Conservation (phyloP, 169 alveolate species). For the Plasmodium vinckei region DNA sequence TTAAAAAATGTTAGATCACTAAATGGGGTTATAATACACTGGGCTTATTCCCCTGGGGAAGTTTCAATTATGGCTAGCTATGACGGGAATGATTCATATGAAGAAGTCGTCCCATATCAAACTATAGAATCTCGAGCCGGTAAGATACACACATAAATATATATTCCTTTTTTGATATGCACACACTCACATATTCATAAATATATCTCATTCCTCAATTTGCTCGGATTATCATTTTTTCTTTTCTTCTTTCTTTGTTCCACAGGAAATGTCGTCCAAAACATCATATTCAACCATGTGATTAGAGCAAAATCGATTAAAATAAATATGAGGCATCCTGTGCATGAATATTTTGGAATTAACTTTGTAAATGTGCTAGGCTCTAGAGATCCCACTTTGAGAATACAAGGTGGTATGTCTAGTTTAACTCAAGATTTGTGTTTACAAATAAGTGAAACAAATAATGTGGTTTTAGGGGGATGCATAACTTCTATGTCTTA, state of each 20-base stretch:
- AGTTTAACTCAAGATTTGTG: conserved; percentile 83
- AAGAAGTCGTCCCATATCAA: conserved; percentile 84
- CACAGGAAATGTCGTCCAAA: conserved; percentile 81
- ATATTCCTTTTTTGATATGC: neutral
- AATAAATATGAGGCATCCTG: conserved; percentile 87
- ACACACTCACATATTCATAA: too few relatives aligned
- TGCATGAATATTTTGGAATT: conserved; percentile 89
- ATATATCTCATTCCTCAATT: neutral
- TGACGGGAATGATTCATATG: conserved; percentile 78
- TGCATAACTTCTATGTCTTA: conserved; percentile 84
- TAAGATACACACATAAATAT: neutral
- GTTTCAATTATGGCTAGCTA: conserved; percentile 80
- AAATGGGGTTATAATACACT: conserved; percentile 72
- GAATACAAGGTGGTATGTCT: conserved; percentile 92
- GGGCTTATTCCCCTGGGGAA: conserved; percentile 76
- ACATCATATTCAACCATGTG: conserved; percentile 81
- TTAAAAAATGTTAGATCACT: conserved; percentile 79
- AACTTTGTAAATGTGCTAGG: conserved; percentile 88
- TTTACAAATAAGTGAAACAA: conserved; percentile 84
- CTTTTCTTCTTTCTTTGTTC: neutral
- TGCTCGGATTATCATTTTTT: neutral
- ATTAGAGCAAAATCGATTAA: conserved; percentile 84
- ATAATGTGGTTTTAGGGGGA: conserved; percentile 84
- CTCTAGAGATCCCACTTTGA: conserved; percentile 85
- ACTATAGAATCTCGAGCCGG: conserved; percentile 78